phyloP scores from a whole-genome alignment of 2,329 filamentous ascomycete species.

The Sordariomycetes sp. region DNA sequence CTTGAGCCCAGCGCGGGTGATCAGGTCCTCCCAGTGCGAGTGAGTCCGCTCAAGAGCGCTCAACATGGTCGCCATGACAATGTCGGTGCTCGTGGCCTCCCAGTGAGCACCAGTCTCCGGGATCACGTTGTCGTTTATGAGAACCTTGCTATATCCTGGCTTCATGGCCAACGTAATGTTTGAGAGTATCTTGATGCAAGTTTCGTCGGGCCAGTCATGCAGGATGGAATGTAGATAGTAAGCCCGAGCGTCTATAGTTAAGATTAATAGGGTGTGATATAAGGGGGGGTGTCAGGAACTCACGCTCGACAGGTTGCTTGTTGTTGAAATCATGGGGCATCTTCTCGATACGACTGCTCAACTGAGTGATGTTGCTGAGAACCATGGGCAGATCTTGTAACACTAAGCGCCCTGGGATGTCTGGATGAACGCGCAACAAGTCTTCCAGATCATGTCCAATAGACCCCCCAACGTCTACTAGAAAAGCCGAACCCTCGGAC shows the following conservation, averaged over 20 bases:
- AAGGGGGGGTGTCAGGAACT: not conserved
- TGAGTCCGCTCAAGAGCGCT: conserved; percentile 10
- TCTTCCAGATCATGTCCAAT: conserved; percentile 23
- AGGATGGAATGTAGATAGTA: conserved; percentile 32
- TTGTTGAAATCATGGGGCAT: conserved; percentile 37
- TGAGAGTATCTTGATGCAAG: conserved; percentile 19
- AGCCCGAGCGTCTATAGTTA: conserved; percentile 19
- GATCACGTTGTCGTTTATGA: conserved; percentile 22
- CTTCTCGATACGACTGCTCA: conserved; percentile 17
- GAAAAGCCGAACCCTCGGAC: conserved; percentile 13
- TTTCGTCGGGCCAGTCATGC: conserved; percentile 27
- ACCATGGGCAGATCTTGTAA: conserved; percentile 38
- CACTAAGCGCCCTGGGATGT: conserved; percentile 28
- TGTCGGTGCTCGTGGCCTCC: conserved; percentile 16
- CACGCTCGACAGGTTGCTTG: conserved; percentile 33
- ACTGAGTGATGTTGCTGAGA: conserved; percentile 17
- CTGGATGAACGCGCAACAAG: conserved; percentile 21
- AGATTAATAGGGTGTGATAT: not conserved
- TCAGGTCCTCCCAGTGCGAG: conserved; percentile 8
- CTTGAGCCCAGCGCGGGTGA: conserved; percentile 9
- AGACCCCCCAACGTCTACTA: conserved; percentile 25
- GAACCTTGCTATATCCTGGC: conserved; percentile 20
- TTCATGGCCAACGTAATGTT: conserved; percentile 18
- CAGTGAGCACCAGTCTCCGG: conserved; percentile 17
- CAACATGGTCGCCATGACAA: conserved; percentile 18